Conservation (phyloP, 768 basidiomycete genomes). For the Amanita polypyramis region DNA sequence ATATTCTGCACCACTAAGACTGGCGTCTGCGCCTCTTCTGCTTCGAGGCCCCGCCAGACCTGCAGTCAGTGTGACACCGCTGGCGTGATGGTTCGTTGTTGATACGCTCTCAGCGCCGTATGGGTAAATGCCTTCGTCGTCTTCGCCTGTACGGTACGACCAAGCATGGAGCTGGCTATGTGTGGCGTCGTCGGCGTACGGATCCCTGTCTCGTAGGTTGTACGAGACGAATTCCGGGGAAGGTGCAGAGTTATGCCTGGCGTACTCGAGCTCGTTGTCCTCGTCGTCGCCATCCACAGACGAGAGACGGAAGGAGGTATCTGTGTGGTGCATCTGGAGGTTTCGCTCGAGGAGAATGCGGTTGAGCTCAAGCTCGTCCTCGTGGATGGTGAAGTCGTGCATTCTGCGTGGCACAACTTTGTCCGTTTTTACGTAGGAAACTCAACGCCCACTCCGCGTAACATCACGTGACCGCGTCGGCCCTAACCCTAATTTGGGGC, state of each 20-base stretch:
- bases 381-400: slow-evolving; percentile 15
- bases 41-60: slow-evolving; percentile 58
- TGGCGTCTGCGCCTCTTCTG: slow-evolving; percentile 30
- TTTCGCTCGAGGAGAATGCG: slow-evolving; percentile 75
- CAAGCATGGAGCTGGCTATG: slow-evolving; percentile 40
- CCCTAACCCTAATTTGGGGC: slow-evolving; percentile 5
- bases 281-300: slow-evolving; percentile 26
- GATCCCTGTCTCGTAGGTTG: slow-evolving; percentile 43
- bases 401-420: neutral
- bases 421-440: neutral
- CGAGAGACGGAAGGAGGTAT: slow-evolving; percentile 62
- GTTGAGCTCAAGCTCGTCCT: slow-evolving; percentile 66
- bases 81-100: slow-evolving; percentile 85
- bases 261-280: slow-evolving; percentile 44
- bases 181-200: slow-evolving; percentile 33
- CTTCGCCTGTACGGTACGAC: slow-evolving; percentile 44
- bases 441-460: neutral
- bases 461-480: slow-evolving; percentile 8
- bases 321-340: slow-evolving; percentile 47
- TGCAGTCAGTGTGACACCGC: slow-evolving; percentile 75
- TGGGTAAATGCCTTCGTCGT: slow-evolving; percentile 54
- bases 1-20: slow-evolving; percentile 71
- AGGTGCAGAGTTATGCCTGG: slow-evolving; percentile 57
- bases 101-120: slow-evolving; percentile 66
- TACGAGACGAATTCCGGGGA: slow-evolving; percentile 42